phyloP scores from a whole-genome alignment of 768 basidiomycete genomes.

The Hygrophoropsis aurantiaca region DNA sequence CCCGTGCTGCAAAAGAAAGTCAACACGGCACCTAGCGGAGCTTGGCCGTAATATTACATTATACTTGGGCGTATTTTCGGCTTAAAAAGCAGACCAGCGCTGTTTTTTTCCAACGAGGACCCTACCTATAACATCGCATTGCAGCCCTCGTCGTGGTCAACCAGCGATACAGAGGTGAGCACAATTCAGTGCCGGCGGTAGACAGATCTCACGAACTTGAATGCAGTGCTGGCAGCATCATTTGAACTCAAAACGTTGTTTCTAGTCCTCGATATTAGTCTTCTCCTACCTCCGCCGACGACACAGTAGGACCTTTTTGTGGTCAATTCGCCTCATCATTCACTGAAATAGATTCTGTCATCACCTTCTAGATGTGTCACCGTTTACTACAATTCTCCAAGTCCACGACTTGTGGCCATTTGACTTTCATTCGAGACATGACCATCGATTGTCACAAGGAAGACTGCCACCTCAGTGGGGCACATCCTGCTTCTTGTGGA shows the following conservation, averaged over 20 bases:
- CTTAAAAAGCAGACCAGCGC: constrained; percentile 7
- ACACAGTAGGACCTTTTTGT: constrained; percentile 17
- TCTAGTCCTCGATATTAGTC: constrained; percentile 8
- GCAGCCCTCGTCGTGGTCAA: neutral
- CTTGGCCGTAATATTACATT: constrained; percentile 14
- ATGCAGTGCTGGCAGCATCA: constrained; percentile 12
- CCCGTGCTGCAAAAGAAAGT: neutral
- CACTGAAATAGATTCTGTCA: constrained; percentile 10
- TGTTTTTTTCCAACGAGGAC: neutral
- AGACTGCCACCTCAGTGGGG: constrained; percentile 46
- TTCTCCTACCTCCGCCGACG: constrained; percentile 59
- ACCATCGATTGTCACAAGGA: constrained; percentile 52
- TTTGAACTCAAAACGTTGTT: constrained; percentile 7
- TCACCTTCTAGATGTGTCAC: constrained; percentile 55
- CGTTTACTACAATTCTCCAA: constrained; percentile 54
- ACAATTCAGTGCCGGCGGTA: constrained; percentile 5
- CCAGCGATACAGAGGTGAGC: constrained; percentile 3
- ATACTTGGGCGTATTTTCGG: constrained; percentile 3
- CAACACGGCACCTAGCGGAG: constrained; percentile 13
- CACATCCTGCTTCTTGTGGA: constrained; percentile 50
- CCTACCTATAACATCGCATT: neutral
- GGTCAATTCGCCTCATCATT: constrained; percentile 3
- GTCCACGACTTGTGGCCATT: constrained; percentile 55
- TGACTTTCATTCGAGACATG: constrained; percentile 41
- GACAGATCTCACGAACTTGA: constrained; percentile 11